A percentile compares a stretch with the other conserved stretches of the same genome.
Evolutionary conservation across 2,329 filamentous ascomycete species (phyloP).

Genomic region (Fusarium sp.): DNA sequence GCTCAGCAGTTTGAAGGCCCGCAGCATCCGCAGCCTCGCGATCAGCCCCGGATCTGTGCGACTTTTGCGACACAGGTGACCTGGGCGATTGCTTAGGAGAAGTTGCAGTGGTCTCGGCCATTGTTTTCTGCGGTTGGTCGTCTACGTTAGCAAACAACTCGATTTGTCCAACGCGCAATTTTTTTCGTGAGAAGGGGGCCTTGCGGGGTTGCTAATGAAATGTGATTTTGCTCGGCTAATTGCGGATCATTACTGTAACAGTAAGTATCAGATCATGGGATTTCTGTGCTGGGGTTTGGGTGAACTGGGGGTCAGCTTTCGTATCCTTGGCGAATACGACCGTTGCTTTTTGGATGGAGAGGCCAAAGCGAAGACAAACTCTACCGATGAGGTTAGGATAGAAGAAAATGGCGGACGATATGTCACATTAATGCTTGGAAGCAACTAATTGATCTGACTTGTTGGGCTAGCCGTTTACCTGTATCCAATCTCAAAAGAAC

Average conservation of each 20-base stretch:
- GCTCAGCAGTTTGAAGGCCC: conserved; percentile 4
- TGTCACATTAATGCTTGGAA: background rate
- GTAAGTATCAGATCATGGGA: background rate
- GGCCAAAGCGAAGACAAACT: background rate
- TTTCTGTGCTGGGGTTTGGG: background rate
- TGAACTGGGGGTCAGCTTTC: background rate
- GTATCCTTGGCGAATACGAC: background rate
- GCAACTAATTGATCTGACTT: background rate
- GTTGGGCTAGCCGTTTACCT: background rate
- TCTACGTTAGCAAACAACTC: background rate
- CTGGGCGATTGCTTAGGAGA: conserved; percentile 12
- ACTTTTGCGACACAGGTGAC: background rate
- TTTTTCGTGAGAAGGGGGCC: background rate
- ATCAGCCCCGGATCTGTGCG: background rate
- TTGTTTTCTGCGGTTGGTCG: background rate
- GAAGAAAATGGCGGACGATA: background rate
- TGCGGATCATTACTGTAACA: background rate
- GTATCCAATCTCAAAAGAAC: background rate
- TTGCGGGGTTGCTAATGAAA: background rate
- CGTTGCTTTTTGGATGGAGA: background rate
- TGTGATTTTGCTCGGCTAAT: background rate
- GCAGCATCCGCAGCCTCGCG: background rate
- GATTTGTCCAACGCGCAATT: background rate
- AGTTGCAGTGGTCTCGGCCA: background rate
- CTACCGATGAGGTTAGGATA: background rate